Base-by-base conservation (phyloP, 2,329 filamentous ascomycete species). In the Incumbomyces delicatus region DNA sequence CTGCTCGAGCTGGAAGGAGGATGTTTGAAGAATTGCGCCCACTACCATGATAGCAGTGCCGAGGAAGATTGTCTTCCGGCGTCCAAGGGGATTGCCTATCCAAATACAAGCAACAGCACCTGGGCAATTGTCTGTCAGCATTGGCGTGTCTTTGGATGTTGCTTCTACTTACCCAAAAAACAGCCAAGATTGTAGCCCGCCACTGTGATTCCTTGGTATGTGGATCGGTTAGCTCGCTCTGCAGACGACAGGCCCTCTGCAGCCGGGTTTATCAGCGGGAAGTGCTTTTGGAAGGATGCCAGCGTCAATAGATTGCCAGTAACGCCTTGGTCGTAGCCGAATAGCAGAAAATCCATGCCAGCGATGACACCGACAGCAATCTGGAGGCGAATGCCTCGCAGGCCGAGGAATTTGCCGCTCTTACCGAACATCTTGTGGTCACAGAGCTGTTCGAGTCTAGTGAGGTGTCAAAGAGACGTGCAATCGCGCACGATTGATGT, bases 281-380 rank as follows among this genome's bases (percentile, higher is more conserved):
- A 80, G 13, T 66, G 63, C 2, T 62, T 56, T 2, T 78, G 66
- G 56, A 85, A 86, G 8, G 73, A 72, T 16, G 73, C 66, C 57
- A 89, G 74, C 2, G 83, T 86, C 47, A 90, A 68, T 53, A 90
- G 78, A 47, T 81, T 81, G 38, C 81, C 84, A 73, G 85, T 87
- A 8, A 87, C 81, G 59, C 83, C 49, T 70, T 61, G 35, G 36
- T 53, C 51, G 40, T 51, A 51, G 6, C 51, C 49, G n/a, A 53
- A 52, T 20, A 53, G 41, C 44, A 55, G 30, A 20, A 51, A 57
- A 41, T 57, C 54, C 8, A 53, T 41, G 17, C 55, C 83, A 48
- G 83, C 83, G 57, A 87, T 75, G n/a, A 80, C 66, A 51, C 79
- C 78, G 55, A 87, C 78, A 45, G 81, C 81, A 63, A 77, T 73